Evolutionary conservation across 176 grass and related monocot genomes (phyloP), one percentile per base, ranked within the genome.

Genomic region (Aegilops umbellulata): DNA sequence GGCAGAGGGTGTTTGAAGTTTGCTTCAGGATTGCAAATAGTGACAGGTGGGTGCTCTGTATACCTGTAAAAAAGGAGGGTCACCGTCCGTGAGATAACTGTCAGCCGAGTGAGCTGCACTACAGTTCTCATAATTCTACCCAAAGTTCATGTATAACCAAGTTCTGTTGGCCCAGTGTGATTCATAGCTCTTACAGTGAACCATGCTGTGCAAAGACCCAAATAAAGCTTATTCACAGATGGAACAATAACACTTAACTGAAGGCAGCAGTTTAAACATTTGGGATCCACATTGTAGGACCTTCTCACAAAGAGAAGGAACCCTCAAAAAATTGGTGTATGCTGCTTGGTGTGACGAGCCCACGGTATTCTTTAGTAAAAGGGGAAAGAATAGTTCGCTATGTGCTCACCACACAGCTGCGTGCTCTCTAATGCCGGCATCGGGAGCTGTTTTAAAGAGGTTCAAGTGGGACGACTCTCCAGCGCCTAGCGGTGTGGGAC

Each of bases 331-430:
- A 71, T 65, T 72, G 2, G 13, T 7, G 72, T 82, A 90, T 65
- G 65, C 79, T 83, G 84, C 73, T 74, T 86, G 0, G 25, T 83
- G 84, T 74, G 76, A 46, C 20, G 69, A 46, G 76, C 77, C 24
- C 89, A 97, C 89, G 83, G 80, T 92, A 94, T 92, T 94, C 92
- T 94, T 97, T 89, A 90, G 86, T 94, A 91, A 89, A 97, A 90
- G 90, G 90, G 86, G 94, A 92, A 97, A 94, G 80, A 94, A 94
- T 91, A 92, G 88, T 89, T 94, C 77, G 72, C 90, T 92, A 8
- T 91, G 88, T 77, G 88, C 86, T 80, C 90, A 81, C 81, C 92
- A 89, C 88, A 62, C 90, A 91, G 86, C 90, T 90, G 80, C 67
- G 42, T 83, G 22, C 1, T 1, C 23, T 60, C 4, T 0, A 11